phyloP scores from a whole-genome alignment of 2,329 filamentous ascomycete species.

The Colletotrichum sp. region DNA sequence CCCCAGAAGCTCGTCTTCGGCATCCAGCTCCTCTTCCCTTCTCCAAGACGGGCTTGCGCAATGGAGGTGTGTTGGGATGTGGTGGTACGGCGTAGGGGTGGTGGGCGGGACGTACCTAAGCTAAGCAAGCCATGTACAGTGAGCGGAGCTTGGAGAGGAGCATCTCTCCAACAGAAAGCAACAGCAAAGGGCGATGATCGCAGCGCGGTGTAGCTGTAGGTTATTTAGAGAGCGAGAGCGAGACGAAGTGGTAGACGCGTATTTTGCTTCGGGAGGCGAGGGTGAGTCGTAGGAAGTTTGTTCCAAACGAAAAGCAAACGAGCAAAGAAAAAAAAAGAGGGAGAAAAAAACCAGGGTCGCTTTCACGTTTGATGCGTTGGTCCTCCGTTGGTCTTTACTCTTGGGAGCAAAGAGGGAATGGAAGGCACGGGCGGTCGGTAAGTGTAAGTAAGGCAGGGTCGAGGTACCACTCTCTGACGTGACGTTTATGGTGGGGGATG shows the following conservation, averaged over 20 bases:
- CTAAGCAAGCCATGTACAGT: conserved; percentile 8
- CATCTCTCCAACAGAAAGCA: conserved; percentile 6
- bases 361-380: background rate
- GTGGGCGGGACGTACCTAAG: background rate
- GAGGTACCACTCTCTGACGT: background rate
- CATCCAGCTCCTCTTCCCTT: background rate
- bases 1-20: background rate
- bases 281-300: background rate
- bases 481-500: conserved; percentile 11
- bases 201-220: background rate
- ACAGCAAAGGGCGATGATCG: background rate
- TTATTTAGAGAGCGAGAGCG: background rate
- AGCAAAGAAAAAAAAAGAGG: background rate
- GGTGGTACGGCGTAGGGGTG: background rate
- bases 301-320: background rate
- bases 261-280: background rate
- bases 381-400: background rate
- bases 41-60: background rate
- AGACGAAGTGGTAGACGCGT: background rate
- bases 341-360: background rate
- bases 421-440: background rate
- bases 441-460: background rate
- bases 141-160: background rate
- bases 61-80: background rate
- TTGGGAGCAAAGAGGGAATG: background rate